Conservation (phyloP, 2,329 filamentous ascomycete species). For the Cladobotryum protrusum region DNA sequence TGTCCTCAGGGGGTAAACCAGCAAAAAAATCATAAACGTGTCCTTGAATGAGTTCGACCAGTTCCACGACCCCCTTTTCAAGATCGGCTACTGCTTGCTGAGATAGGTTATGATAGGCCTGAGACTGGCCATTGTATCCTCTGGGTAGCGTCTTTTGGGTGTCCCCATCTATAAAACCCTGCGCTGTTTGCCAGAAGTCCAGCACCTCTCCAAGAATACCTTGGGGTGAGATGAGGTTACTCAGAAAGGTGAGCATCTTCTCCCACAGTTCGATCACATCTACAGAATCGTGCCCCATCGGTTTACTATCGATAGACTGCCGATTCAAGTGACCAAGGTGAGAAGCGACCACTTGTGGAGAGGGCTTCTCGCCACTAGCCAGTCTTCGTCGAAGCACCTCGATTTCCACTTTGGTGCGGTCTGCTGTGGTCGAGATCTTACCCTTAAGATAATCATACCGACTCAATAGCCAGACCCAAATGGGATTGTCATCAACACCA, state of each 20-base stretch:
- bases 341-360: conserved; percentile 60
- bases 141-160: conserved; percentile 73
- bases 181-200: conserved; percentile 89
- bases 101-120: conserved; percentile 73
- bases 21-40: conserved; percentile 77
- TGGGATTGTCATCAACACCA: conserved; percentile 91
- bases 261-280: conserved; percentile 92
- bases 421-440: conserved; percentile 72
- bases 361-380: conserved; percentile 66
- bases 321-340: conserved; percentile 70
- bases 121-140: conserved; percentile 76
- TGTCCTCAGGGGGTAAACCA: conserved; percentile 82
- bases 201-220: conserved; percentile 84
- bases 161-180: conserved; percentile 82
- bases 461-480: conserved; percentile 91
- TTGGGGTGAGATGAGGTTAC: conserved; percentile 65
- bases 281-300: conserved; percentile 64
- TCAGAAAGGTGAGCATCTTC: conserved; percentile 70
- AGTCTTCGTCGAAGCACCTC: conserved; percentile 82
- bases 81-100: conserved; percentile 64
- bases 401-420: conserved; percentile 85
- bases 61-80: conserved; percentile 69
- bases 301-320: conserved; percentile 56
- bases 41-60: conserved; percentile 78
- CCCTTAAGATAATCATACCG: conserved; percentile 84